A percentile compares a stretch with the other conserved stretches of the same genome.
Evolutionary conservation across 2,329 filamentous ascomycete genomes (phyloP).

Genomic region (Botrytis tulipae): DNA sequence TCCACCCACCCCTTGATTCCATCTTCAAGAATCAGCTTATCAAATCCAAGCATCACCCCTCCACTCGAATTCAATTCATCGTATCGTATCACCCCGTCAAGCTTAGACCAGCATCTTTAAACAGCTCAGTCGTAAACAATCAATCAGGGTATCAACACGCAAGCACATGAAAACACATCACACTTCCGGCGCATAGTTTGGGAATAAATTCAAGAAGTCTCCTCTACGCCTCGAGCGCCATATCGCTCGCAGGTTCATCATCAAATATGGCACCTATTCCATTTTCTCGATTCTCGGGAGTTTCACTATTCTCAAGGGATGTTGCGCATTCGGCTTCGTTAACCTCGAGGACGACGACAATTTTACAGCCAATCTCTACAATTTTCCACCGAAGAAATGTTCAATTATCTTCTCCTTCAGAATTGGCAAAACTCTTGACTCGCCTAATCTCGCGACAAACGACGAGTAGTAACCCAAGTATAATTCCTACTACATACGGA

Average conservation of each 20-base stretch:
- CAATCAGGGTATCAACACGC: neutral
- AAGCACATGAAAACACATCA: neutral
- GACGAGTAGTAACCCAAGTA: slow-evolving; percentile 25
- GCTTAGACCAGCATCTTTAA: neutral
- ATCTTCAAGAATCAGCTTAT: slow-evolving; percentile 26
- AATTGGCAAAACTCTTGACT: neutral
- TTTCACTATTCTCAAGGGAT: neutral
- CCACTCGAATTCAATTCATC: slow-evolving; percentile 16
- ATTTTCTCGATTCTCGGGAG: neutral
- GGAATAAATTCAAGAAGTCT: neutral
- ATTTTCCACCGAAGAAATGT: neutral
- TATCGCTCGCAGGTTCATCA: slow-evolving; percentile 9
- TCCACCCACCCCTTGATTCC: neutral
- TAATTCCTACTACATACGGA: slow-evolving; percentile 62
- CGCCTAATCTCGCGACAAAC: slow-evolving; percentile 4
- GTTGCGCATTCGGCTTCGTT: neutral
- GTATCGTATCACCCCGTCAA: slow-evolving; percentile 21
- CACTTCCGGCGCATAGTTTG: neutral
- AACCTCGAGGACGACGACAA: neutral
- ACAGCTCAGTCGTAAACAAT: slow-evolving; percentile 10
- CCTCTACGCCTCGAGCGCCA: neutral
- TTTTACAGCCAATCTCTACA: neutral
- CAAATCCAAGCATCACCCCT: slow-evolving; percentile 10
- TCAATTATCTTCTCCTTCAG: neutral
- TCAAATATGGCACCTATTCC: slow-evolving; percentile 15